Evolutionary conservation across 495 filamentous ascomycete species (phyloP), one percentile per base, ranked within the genome.

Genomic region (Penicillium psychrofluorescens): DNA sequence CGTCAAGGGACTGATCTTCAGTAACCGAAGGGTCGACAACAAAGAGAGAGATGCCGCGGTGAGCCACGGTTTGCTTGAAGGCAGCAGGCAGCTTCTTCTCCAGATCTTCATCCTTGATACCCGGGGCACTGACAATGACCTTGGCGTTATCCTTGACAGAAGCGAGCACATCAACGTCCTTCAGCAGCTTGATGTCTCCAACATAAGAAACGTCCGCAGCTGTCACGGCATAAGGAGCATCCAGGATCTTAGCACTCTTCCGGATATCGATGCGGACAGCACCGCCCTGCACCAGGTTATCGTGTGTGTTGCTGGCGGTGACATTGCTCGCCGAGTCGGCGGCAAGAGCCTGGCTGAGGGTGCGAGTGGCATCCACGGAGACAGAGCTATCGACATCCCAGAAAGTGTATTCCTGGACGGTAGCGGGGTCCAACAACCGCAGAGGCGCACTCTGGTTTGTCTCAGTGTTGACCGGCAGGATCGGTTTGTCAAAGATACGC

Each of bases 211-310:
- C 71, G 60, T 95, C 86, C 10, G 91, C 89, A 12, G 81, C 72
- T 40, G 85, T 78, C 14, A 94, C 70, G 0, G 86, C 70, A 57
- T 90, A 96, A 16, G 88, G 80, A 29, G 87, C 85, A 58, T 96
- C 90, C 35, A 95, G 67, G 12, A 79, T 78, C 70, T 86, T 88
- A 48, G 79, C 79, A 29, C 88, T 90, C 55, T 77, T 85, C 38
- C 91, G 80, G 38, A 98, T 80, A 56, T 98, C 92, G 12, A 88
- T 83, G 48, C 90, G 82, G 14, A 91, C 62, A 13, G 81, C 75
- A 47, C 92, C 92, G 32, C 94, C 94, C 53, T 92, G 87, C 13
- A 90, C 68, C 16, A 90, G 72, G 61, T 95, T 96, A 64, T 98
- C 88, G 44, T 90, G 79, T 4, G 74, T 74, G 51, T 84, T 79